Evolutionary conservation across 441 rosid species (phyloP).

Genomic region (Populus hybrid): DNA sequence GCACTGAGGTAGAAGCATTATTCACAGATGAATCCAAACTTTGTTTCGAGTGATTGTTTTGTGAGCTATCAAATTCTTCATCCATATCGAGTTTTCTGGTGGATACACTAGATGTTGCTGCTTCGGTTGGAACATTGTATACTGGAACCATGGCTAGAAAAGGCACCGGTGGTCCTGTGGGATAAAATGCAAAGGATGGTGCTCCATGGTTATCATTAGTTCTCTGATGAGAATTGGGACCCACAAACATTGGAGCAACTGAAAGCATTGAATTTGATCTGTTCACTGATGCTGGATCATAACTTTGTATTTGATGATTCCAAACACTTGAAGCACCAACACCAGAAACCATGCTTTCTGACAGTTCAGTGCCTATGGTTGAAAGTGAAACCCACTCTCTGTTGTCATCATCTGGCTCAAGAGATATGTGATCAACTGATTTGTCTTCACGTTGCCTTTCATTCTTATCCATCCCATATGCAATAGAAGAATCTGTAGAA

Average conservation of each 20-base stretch:
- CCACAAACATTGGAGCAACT: constrained; percentile 47
- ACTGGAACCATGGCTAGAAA: constrained; percentile 55
- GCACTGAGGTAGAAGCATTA: constrained; percentile 37
- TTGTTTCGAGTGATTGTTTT: constrained; percentile 36
- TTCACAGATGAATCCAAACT: constrained; percentile 42
- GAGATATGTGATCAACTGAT: constrained; percentile 11
- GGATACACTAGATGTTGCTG: constrained; percentile 40
- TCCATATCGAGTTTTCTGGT: constrained; percentile 45
- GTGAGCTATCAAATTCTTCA: constrained; percentile 37
- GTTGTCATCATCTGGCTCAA: constrained; percentile 3
- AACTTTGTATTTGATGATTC: constrained; percentile 47
- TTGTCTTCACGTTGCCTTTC: constrained; percentile 5
- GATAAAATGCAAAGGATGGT: constrained; percentile 46
- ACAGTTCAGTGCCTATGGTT: constrained; percentile 4
- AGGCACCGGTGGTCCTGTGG: constrained; percentile 82
- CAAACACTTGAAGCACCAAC: constrained; percentile 31
- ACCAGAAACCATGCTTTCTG: constrained; percentile 2
- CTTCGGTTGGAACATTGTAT: constrained; percentile 41
- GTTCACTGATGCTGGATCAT: constrained; percentile 52
- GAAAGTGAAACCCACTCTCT: constrained; percentile 14
- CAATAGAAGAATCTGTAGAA: constrained; percentile 34
- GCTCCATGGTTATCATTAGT: constrained; percentile 43
- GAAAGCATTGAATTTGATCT: constrained; percentile 58
- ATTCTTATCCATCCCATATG: constrained; percentile 35
- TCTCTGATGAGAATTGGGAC: constrained; percentile 53